Evolutionary conservation across 1,284 basidiomycete species (phyloP), one percentile per base, ranked within the genome.

Genomic region (Rhodotorula sp.): DNA sequence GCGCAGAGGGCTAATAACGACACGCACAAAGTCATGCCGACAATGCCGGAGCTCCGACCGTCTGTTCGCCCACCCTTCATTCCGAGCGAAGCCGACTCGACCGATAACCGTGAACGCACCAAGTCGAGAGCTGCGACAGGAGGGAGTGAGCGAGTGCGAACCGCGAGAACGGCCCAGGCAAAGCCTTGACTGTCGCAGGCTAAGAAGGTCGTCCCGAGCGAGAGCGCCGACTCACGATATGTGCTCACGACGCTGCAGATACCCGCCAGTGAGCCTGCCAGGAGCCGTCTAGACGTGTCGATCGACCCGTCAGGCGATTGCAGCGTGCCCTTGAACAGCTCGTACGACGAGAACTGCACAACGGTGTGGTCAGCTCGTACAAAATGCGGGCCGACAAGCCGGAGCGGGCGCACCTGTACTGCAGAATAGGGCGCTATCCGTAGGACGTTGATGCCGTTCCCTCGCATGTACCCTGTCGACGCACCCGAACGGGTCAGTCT

Each of bases 281-380:
- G 21, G 1, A 79, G 59, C 16, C 78, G 63, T 27, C 70, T 53
- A 2, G 77, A 76, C 7, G 78, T 79, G 56, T 78, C 77, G 49
- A 79, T 70, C 53, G 64, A 27, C 14, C 70, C 73, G 21, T 76
- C 74, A 7, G 45, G 50, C 2, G 72, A 60, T 2, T 61, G 67
- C 16, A 77, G 61, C 17, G 72, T 48, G 25, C 67, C 74, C 69
- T 82, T 83, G 71, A 80, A 75, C 49, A 79, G 67, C 63, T 83
- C 82, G 76, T 83, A 83, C 0, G 80, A 79, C 8, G 79, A 78
- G 64, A 83, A 83, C 69, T 83, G 81, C 27, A 46, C 7, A 25
- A 23, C 2, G 27, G 17, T 27, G 19, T 44, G 17, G 41, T 23
- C 19, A 46, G 21, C 9, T 48, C 8, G 8, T 4, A 7, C 3